Evolutionary conservation across 2,329 filamentous ascomycete species (phyloP).

Genomic region (Claviceps sp.): DNA sequence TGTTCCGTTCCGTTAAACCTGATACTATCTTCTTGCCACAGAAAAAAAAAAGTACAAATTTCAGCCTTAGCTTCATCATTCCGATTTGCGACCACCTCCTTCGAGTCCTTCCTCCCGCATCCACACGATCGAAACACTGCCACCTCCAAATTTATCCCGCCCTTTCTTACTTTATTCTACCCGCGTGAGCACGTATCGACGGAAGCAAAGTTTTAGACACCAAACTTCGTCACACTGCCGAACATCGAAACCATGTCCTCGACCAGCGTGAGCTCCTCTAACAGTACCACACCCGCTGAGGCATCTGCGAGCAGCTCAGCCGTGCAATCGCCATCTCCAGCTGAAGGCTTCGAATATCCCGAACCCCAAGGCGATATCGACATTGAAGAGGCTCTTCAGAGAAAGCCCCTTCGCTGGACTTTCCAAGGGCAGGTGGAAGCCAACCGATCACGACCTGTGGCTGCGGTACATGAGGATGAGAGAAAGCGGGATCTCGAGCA

Average conservation of each 20-base stretch:
- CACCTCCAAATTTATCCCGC: no score
- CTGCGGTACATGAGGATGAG: constrained; percentile 16
- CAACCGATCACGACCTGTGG: constrained; percentile 14
- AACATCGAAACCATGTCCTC: not conserved
- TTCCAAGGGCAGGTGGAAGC: constrained; percentile 23
- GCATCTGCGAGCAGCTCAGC: not conserved
- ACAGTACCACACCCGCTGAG: not conserved
- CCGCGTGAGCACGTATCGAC: no score
- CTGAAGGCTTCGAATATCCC: constrained; percentile 21
- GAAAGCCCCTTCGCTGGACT: constrained; percentile 29
- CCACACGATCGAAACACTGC: not conserved
- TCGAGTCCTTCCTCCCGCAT: not conserved
- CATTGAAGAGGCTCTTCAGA: constrained; percentile 28
- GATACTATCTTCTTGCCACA: no score
- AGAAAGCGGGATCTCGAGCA: constrained; percentile 29
- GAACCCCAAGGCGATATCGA: constrained; percentile 26
- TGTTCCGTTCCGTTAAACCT: not conserved
- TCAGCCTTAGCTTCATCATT: no score
- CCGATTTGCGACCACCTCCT: no score
- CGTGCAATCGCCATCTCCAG: constrained; percentile 18
- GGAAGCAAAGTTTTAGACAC: not conserved
- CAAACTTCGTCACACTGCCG: not conserved
- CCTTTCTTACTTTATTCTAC: no score
- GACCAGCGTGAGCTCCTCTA: not conserved
- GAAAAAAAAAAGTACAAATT: no score